Evolutionary conservation across 2,329 filamentous ascomycete genomes (phyloP), one percentile per base, ranked within the genome.

Genomic region (Fusarium sp.): DNA sequence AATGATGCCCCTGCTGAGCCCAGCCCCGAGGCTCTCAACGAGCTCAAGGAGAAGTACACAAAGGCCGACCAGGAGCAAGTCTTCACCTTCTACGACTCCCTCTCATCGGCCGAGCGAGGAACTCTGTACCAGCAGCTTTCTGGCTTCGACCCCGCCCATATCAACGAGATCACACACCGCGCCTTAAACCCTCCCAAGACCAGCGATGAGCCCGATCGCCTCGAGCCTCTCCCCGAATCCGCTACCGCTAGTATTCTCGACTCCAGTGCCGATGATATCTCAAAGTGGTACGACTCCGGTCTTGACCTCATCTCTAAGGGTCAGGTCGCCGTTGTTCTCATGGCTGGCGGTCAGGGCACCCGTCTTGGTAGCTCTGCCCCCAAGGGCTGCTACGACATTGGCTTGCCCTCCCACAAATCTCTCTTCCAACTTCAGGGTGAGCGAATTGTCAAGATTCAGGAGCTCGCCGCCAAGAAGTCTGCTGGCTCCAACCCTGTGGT

Each of bases 401-500:
- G 95, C 24, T 89, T 99, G 64, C 94, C 95, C 36, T 97, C 94
- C 76, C 85, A 92, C 81, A 99, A 99, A 87, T 95, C 95, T 22
- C 89, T 99, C 68, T 99, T 99, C 89, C 95, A 98, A 86, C 93
- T 99, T 77, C 96, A 99, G 84, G 96, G 93, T 48, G 95, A 99
- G 89, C 89, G 96, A 61, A 98, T 99, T 80, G 88, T 88, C 78
- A 97, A 95, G 86, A 85, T 97, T 14, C 93, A 98, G 85, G 85
- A 91, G 78, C 86, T 98, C 73, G 95, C 95, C 47, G 88, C 91
- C 77, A 91, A 92, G 82, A 90, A 91, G 80, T 86, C 89, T 60
- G 88, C 88, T 65, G 74, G 74, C 22, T 73, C 84, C 68, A 86
- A 85, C 54, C 90, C 90, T 47, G 86, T 92, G 36, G 91, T 98